These are phyloP conservation scores for Aspergillus ibericus DNA, from an alignment of 2,329 filamentous ascomycete genomes.

Conservation along the genomic window DNA sequence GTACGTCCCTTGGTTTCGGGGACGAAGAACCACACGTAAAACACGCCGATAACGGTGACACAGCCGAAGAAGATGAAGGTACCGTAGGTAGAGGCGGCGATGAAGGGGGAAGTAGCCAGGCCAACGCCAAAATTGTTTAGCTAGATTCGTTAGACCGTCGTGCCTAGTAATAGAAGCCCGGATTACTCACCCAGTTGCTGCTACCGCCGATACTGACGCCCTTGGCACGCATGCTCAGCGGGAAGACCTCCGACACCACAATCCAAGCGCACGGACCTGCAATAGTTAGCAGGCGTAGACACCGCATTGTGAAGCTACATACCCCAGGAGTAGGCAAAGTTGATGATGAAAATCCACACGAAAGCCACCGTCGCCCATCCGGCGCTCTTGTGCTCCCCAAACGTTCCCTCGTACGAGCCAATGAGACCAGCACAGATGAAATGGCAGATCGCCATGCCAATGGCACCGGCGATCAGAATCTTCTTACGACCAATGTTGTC, in stretches of 20 bases:
- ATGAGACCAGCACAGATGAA: constrained; percentile 71
- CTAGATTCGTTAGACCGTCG: constrained; percentile 23
- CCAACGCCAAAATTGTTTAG: constrained; percentile 65
- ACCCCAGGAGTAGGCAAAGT: constrained; percentile 73
- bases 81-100: constrained; percentile 63
- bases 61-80: constrained; percentile 71
- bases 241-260: constrained; percentile 72
- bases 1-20: constrained; percentile 41
- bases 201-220: constrained; percentile 35
- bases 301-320: background rate
- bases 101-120: constrained; percentile 68
- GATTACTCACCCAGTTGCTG: constrained; percentile 34
- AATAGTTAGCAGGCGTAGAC: background rate
- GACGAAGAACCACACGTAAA: constrained; percentile 31
- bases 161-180: background rate
- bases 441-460: constrained; percentile 70
- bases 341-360: constrained; percentile 69
- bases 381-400: constrained; percentile 57
- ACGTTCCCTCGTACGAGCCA: constrained; percentile 62
- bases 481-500: constrained; percentile 43
- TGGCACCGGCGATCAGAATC: constrained; percentile 52
- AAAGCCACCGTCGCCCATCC: constrained; percentile 67
- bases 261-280: constrained; percentile 55
- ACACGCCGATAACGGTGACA: constrained; percentile 27
- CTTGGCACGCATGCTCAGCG: constrained; percentile 67